phyloP scores from a whole-genome alignment of 352 stramenopile genomes.

The Pythium biforme region DNA sequence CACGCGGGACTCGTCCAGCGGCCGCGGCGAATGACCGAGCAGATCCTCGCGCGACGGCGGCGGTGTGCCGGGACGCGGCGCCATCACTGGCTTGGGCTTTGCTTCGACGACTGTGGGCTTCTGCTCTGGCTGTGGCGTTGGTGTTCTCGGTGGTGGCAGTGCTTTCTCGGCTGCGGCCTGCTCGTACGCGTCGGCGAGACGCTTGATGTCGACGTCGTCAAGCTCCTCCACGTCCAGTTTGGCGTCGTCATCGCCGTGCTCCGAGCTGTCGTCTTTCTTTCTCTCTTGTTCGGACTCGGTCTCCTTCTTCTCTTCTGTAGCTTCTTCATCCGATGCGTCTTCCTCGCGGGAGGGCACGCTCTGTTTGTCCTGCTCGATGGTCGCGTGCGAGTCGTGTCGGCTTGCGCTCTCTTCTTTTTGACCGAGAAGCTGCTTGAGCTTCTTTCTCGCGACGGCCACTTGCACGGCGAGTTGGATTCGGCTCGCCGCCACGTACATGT shows the following conservation, averaged over 20 bases:
- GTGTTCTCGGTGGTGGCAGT: not conserved
- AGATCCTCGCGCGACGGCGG: conserved; percentile 22
- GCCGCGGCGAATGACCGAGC: conserved; percentile 42
- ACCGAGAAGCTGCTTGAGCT: conserved; percentile 39
- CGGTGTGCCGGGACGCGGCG: conserved; percentile 18
- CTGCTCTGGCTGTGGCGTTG: not conserved
- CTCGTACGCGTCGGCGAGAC: conserved; percentile 66
- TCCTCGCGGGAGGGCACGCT: conserved; percentile 2
- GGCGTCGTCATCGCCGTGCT: conserved; percentile 2
- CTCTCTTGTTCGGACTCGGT: conserved; percentile 16
- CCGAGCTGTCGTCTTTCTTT: conserved; percentile 3
- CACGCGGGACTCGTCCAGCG: conserved; percentile 27
- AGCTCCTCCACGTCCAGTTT: conserved; percentile 20
- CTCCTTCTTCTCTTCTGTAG: not conserved
- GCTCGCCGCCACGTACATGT: conserved; percentile 26
- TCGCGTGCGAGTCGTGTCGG: not conserved
- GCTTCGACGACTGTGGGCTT: conserved; percentile 8
- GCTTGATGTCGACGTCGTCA: conserved; percentile 40
- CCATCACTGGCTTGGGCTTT: conserved; percentile 3
- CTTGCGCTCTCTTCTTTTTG: not conserved
- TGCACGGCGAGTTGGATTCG: conserved; percentile 51
- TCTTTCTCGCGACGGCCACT: conserved; percentile 42
- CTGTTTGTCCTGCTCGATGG: conserved; percentile 14
- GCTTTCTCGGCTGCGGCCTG: conserved; percentile 18
- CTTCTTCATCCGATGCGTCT: conserved; percentile 6